Base-by-base conservation (phyloP, 139 green algal species). In the Chlamydomonas sphaeroides region DNA sequence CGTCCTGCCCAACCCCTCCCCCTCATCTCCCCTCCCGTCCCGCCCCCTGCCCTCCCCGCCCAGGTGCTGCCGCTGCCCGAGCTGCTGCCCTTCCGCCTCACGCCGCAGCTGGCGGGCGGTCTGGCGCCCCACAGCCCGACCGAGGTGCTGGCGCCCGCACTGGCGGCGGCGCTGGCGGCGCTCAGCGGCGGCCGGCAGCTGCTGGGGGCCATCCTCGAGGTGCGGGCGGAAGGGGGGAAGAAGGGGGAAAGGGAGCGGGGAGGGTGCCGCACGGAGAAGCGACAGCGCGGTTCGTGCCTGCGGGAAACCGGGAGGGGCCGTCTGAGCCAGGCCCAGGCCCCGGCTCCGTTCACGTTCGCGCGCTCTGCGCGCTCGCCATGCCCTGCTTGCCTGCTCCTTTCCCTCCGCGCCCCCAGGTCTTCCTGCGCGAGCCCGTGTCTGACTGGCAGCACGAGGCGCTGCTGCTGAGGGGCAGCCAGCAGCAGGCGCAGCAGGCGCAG, bases 51-150 rank as follows among this genome's bases (percentile, higher is more conserved):
- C 30, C 14, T 36, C 14, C n/a, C 30, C 30, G 20, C 67, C 10
- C 81, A 91, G 79, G 68, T 90, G 51, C 85, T 97, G 61, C 87
- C 90, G 1, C 83, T 96, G 3, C 91, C 93, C 14, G 93, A 97
- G 89, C 84, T 95, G 35, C 85, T 91, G 41, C 93, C 93, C 32
- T 96, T 97, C 84, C 87, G 93, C 26, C 76, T 95, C 51, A 95
- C 93, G 5, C 86, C 84, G 17, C 84, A 91, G 85, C 67, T 97
- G 85, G 56, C 84, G 25, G 90, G 84, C 26, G 78, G 78, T 38
- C 86, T 95, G 56, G 45, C 70, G 65, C 93, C 93, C 0, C 86
- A 95, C 61, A 78, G 91, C 56, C 83, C 87, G 0, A 2, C n/a
- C 3, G 84, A 67, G 10, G 59, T 92, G 70, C 83, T 96, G 57